Evolutionary conservation across 768 basidiomycete species (phyloP).

Genomic region (Chiua virens): DNA sequence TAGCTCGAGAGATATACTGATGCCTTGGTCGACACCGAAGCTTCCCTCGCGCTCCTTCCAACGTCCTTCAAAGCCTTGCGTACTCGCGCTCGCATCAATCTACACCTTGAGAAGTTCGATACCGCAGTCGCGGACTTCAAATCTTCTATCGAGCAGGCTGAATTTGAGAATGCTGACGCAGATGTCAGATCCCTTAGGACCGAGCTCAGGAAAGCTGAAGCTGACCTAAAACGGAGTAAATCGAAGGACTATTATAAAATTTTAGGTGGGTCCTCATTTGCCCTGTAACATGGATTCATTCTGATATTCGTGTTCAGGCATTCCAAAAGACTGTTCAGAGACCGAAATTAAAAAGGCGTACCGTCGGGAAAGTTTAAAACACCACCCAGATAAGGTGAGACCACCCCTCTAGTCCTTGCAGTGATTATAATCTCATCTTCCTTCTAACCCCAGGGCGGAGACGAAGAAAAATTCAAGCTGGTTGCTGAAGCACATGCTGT

Average conservation of each 20-base stretch:
- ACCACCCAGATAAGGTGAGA: constrained; percentile 79
- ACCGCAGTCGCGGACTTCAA: constrained; percentile 74
- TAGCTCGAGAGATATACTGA: constrained; percentile 66
- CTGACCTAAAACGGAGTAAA: constrained; percentile 81
- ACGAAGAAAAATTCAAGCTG: constrained; percentile 95
- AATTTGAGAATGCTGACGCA: constrained; percentile 57
- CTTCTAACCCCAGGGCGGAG: constrained; percentile 63
- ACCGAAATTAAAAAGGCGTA: constrained; percentile 90
- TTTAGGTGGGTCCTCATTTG: constrained; percentile 38
- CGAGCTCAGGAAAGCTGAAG: constrained; percentile 82
- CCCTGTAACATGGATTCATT: not conserved
- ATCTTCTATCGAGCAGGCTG: constrained; percentile 72
- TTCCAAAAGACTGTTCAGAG: constrained; percentile 57
- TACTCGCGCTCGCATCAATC: constrained; percentile 78
- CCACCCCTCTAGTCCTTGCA: not conserved
- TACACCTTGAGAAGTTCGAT: constrained; percentile 76
- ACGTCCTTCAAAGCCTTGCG: constrained; percentile 83
- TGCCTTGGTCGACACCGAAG: constrained; percentile 70
- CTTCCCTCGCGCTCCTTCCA: constrained; percentile 60
- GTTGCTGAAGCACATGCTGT: constrained; percentile 81
- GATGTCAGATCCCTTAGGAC: constrained; percentile 60
- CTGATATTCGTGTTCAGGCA: constrained; percentile 26
- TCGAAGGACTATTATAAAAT: constrained; percentile 91
- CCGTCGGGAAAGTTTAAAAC: constrained; percentile 79
- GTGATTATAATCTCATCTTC: constrained; percentile 1